Base-by-base conservation (phyloP, 2,329 filamentous ascomycete species). In the Trichophyton verrucosum region DNA sequence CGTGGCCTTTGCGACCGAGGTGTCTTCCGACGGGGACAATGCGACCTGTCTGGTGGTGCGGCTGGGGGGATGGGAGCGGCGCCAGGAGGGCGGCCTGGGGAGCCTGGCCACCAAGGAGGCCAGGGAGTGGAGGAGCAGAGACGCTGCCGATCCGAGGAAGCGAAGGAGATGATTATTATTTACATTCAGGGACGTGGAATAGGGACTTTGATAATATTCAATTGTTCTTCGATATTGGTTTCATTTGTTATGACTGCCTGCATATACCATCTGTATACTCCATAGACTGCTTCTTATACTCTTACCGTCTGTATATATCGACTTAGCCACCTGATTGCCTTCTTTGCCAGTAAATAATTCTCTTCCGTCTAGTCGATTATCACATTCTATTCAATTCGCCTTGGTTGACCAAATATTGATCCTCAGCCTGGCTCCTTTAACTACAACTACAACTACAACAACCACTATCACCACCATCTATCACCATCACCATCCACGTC, bases 31-130 rank as follows among this genome's bases (percentile, higher is more conserved):
- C 55, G 82, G 80, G 1, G 83, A 86, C 67, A 86, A 86, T 73
- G 82, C 83, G 3, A 86, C 84, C 13, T 83, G 81, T 57, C 71
- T 86, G 22, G 83, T 86, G 2, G 79, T 86, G 13, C 75, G 84
- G 56, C 71, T 86, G 20, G 84, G 84, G 4, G 84, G 84, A 0
- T 86, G 84, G 84, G 84, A 86, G 69, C 77, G 84, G 61, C 73
- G 77, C 60, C 69, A 73, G 33, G 91, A 97, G 71, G 94, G 94
- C 3, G 94, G 94, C 0, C 73, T 92, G 62, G 92, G 92, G 2
- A 94, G 90, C 69, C 73, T 97, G 72, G 89, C 91, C 2, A 97
- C 92, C 3, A 95, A 91, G 76, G 92, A 97, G 79, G 84, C 91
- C 71, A 82, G 94, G 63, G 90, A 95, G 66, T 91, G 86, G 75